Evolutionary conservation across 345 rosid species (phyloP), one percentile per base, ranked within the genome.

Genomic region (Brassica juncea): DNA sequence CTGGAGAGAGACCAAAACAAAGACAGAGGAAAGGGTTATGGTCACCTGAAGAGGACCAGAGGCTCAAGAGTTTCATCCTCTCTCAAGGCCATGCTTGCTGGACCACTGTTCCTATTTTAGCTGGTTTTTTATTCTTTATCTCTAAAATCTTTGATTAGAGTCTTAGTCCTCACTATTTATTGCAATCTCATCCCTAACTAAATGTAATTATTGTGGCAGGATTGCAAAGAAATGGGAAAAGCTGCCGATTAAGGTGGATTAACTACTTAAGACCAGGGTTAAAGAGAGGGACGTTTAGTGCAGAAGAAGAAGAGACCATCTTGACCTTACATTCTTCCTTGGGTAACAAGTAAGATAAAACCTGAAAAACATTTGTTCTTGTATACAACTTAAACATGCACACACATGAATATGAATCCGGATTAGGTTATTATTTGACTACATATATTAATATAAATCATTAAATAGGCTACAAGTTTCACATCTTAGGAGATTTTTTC

Each of bases 41-140:
- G 99, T 94, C 99, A 37, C 99, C 99, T 54, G 99, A 92, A 81
- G 99, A 94, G 84, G 99, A 94, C 82, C 89, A 86, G 2, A 86
- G 82, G 85, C 99, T 94, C 58, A 86, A 83, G 67, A 84, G 74
- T 80, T 81, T 88, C 69, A 80, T 94, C 85, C 75, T 87, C 69
- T 80, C 83, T 31, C 84, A 94, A 72, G 99, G 97, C 74, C 94
- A 88, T 80, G 76, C 89, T 54, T 91, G 94, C 79, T 94, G 99
- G 99, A 91, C 91, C 85, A 86, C 94, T 27, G 90, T 92, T 79
- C 92, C 99, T 70, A 74, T 90, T 64, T 82, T 89, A 82, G 92
- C 97, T 55, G 99, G 99, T 94, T 25, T 80, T 35, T 65, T 39
- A 32, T 83, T 79, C 12, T 34, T 34, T 32, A 54, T 6, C 74